These are phyloP conservation scores for Fusarium sulawesiense DNA, from an alignment of 2,329 filamentous ascomycete genomes.

Conservation along the genomic window DNA sequence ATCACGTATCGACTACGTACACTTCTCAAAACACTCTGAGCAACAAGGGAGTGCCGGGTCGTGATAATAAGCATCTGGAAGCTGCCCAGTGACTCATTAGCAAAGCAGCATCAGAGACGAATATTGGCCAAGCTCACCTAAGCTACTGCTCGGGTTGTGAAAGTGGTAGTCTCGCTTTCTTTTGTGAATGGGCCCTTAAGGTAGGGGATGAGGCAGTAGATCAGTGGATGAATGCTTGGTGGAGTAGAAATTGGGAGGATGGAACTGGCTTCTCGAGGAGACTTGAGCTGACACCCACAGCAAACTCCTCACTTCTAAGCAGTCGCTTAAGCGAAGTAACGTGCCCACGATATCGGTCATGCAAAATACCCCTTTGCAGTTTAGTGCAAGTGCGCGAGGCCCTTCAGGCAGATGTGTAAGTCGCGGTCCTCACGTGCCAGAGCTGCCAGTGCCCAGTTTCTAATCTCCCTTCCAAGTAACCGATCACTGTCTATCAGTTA, in stretches of 20 bases:
- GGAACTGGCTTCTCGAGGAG: not conserved
- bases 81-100: not conserved
- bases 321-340: not conserved
- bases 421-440: not conserved
- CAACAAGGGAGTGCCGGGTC: not conserved
- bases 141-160: not conserved
- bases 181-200: too few relatives aligned
- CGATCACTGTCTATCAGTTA: not conserved
- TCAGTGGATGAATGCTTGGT: not conserved
- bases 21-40: not conserved
- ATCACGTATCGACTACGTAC: not conserved
- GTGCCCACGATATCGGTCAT: not conserved
- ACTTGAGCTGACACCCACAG: not conserved
- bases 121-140: not conserved
- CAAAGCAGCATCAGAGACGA: not conserved
- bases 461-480: not conserved
- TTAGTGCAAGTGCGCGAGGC: not conserved
- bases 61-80: not conserved
- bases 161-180: accelerated
- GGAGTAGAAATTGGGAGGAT: not conserved
- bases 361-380: not conserved
- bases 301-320: too few relatives aligned
- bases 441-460: not conserved
- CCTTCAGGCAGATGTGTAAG: not conserved
- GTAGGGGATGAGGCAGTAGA: too few relatives aligned